Evolutionary conservation across 176 grass and related monocot species (phyloP).

Genomic region (Juncus effusus): DNA sequence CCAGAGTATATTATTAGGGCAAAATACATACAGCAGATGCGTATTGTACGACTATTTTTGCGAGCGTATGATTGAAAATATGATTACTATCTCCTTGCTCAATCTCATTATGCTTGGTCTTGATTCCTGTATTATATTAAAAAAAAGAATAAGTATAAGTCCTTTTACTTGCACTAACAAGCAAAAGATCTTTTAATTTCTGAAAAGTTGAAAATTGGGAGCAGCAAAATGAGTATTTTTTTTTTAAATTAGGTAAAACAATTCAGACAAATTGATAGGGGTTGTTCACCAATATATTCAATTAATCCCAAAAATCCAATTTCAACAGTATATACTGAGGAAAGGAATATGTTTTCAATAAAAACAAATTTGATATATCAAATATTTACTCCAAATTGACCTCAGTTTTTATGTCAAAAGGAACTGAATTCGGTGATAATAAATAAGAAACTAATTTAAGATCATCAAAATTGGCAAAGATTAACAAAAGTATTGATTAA

Average conservation of each 20-base stretch:
- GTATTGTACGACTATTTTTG: constrained; percentile 70
- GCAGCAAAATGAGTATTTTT: neutral
- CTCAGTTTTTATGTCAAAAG: neutral
- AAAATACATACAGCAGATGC: constrained; percentile 70
- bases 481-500: no score
- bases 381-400: constrained; percentile 2
- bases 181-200: neutral
- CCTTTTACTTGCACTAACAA: neutral
- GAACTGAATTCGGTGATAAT: neutral
- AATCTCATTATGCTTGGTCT: constrained; percentile 31
- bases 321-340: neutral
- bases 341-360: no score
- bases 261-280: no score
- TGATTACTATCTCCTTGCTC: constrained; percentile 30
- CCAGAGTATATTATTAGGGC: neutral
- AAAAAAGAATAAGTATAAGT: constrained; percentile 6
- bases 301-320: neutral
- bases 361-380: neutral
- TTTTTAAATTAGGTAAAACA: no score
- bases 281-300: no score
- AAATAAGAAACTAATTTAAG: neutral
- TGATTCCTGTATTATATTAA: constrained; percentile 20
- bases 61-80: constrained; percentile 62
- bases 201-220: neutral
- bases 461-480: neutral